Conservation (phyloP, 2,329 filamentous ascomycete species). For the Diaporthe eres region DNA sequence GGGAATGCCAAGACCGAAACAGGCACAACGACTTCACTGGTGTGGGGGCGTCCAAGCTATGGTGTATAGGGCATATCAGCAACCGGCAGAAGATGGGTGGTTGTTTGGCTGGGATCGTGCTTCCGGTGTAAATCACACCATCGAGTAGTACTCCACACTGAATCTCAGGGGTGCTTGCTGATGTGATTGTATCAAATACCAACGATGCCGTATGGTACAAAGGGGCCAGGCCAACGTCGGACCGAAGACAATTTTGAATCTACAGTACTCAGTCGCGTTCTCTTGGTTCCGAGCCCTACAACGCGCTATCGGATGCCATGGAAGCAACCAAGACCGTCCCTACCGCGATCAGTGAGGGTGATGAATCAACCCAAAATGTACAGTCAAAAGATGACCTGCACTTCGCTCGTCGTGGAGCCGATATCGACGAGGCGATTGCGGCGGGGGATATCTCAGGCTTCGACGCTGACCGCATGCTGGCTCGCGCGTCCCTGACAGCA, state of each 20-base stretch:
- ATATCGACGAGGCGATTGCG: neutral
- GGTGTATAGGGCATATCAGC: neutral
- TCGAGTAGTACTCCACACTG: neutral
- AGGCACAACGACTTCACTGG: neutral
- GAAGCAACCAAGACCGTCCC: neutral
- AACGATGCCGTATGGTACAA: neutral
- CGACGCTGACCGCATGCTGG: conserved; percentile 3
- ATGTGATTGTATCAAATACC: neutral
- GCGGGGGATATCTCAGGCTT: neutral
- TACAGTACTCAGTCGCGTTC: neutral
- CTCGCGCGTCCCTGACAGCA: neutral
- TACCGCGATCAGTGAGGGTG: neutral
- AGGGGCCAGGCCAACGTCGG: neutral
- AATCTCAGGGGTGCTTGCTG: neutral
- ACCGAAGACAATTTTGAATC: too few species aligned
- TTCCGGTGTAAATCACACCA: conserved; percentile 10
- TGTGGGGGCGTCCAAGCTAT: neutral
- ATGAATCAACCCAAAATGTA: neutral
- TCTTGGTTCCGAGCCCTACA: too few species aligned
- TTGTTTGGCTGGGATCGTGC: neutral
- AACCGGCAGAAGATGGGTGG: neutral
- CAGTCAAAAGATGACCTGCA: neutral
- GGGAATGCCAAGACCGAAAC: neutral
- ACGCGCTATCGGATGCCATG: too few species aligned
- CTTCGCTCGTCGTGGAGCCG: neutral